Evolutionary conservation across 2,329 filamentous ascomycete genomes (phyloP).

Genomic region (Fusarium sp.): DNA sequence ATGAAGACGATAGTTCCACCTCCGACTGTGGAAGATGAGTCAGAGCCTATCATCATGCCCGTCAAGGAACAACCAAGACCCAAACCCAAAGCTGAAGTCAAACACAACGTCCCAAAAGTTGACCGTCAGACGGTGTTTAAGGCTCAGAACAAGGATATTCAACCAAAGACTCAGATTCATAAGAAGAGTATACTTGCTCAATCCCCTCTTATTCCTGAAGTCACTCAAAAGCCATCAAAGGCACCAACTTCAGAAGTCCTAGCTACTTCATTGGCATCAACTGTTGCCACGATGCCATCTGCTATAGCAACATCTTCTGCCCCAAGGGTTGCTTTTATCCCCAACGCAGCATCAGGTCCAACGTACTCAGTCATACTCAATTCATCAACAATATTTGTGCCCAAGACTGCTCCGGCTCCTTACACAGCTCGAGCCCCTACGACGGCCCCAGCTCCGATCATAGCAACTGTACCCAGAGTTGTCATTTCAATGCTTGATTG

Average conservation of each 20-base stretch:
- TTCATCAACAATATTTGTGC: background rate
- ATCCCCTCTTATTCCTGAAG: background rate
- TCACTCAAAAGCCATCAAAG: background rate
- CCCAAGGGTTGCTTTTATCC: background rate
- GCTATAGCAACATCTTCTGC: background rate
- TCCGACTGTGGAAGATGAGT: slow-evolving; percentile 9
- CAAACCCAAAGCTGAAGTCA: background rate
- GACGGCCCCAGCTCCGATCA: slow-evolving; percentile 13
- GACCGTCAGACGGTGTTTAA: background rate
- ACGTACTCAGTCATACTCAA: background rate
- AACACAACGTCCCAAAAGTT: background rate
- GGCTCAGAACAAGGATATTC: background rate
- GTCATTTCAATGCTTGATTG: slow-evolving; percentile 16
- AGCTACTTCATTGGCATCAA: background rate
- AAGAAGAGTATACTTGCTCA: background rate
- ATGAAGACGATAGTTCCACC: background rate
- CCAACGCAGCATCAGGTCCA: background rate
- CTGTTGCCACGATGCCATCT: background rate
- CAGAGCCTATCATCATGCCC: background rate
- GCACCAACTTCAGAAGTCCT: background rate
- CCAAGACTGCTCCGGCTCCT: slow-evolving; percentile 12
- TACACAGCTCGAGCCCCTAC: slow-evolving; percentile 9
- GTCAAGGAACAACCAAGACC: background rate
- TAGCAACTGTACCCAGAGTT: slow-evolving; percentile 14
- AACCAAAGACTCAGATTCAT: background rate